Evolutionary conservation across 768 basidiomycete genomes (phyloP), one percentile per base, ranked within the genome.

Genomic region (Goffeauzyma gilvescens): DNA sequence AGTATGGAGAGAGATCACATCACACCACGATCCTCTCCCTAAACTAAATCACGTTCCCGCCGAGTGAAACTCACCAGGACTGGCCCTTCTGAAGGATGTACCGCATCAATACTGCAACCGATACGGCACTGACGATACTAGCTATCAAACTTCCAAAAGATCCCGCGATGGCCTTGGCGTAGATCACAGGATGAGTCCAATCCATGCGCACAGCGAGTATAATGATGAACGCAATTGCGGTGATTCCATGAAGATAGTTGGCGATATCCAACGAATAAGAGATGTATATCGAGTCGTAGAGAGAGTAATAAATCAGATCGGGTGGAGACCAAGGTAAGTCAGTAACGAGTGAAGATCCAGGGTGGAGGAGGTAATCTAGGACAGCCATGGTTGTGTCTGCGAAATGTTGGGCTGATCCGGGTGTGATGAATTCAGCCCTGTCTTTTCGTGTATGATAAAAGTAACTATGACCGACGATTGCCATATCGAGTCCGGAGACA

Each of bases 401-500:
- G 76, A 95, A 87, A 65, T 93, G 79, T 70, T 70, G 64, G 1
- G 84, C 77, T 1, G 84, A 81, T 9, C 89, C 89, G 5, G 73
- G 65, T 55, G 86, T 71, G 40, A 90, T 84, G 55, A 87, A 76
- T 54, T 82, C 78, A 6, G 85, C 78, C 4, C 79, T 51, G 62
- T 90, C 86, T 66, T 83, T 83, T 36, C 80, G 76, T 67, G 85
- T 95, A 63, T 95, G 87, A 57, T 93, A 95, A 41, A 85, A 67
- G 60, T 93, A 96, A 52, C 81, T 82, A 62, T 90, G 82, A 12
- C 84, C 82, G 3, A 90, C 76, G 21, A 90, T 67, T 0, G 87
- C 87, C 72, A 82, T 83, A 60, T 96, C 90, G 17, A 95, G 64
- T 9, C 90, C 90, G 0, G 86, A 81, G 15, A 95, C 77, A 53